Percentiles rank a stretch among this genome's conserved stretches.
These are phyloP conservation scores for Davidsoniella eucalypti DNA, from an alignment of 2,329 filamentous ascomycete genomes.

Conservation along the genomic window DNA sequence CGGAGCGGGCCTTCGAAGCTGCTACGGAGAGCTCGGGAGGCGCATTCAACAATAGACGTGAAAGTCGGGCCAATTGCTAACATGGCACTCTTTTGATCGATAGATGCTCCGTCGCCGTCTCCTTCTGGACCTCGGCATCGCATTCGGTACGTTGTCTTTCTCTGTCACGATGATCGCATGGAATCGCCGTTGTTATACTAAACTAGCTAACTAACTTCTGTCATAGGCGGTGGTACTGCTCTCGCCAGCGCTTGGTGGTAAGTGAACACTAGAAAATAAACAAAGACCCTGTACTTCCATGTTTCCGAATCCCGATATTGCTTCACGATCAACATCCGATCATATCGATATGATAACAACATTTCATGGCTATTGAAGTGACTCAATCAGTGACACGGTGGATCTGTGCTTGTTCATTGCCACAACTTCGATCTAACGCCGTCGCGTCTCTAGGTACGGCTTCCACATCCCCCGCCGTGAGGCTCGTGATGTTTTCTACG, in stretches of 20 bases:
- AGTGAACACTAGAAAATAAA: conserved; percentile 15
- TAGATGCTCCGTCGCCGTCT: conserved; percentile 46
- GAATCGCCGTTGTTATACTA: neutral
- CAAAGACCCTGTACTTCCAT: too few relatives aligned
- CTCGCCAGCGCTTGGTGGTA: conserved; percentile 44
- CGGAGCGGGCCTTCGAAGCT: too few relatives aligned
- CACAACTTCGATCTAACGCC: conserved; percentile 1
- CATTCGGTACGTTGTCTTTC: conserved; percentile 30
- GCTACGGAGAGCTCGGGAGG: neutral
- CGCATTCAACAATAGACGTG: neutral
- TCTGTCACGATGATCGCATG: neutral
- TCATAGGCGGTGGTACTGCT: conserved; percentile 33
- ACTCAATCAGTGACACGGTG: neutral
- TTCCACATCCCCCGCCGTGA: conserved; percentile 44
- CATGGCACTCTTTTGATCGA: neutral
- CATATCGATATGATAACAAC: too few relatives aligned
- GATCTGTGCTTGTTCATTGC: neutral
- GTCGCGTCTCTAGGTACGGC: conserved; percentile 34
- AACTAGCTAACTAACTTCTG: neutral
- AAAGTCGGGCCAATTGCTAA: conserved; percentile 1
- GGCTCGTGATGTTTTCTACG: conserved; percentile 41
- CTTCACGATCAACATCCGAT: too few relatives aligned
- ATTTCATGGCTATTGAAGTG: too few relatives aligned
- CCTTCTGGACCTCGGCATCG: conserved; percentile 38
- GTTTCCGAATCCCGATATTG: too few relatives aligned